phyloP scores from a whole-genome alignment of 495 filamentous ascomycete genomes.

The Hypomontagnella monticulosa region DNA sequence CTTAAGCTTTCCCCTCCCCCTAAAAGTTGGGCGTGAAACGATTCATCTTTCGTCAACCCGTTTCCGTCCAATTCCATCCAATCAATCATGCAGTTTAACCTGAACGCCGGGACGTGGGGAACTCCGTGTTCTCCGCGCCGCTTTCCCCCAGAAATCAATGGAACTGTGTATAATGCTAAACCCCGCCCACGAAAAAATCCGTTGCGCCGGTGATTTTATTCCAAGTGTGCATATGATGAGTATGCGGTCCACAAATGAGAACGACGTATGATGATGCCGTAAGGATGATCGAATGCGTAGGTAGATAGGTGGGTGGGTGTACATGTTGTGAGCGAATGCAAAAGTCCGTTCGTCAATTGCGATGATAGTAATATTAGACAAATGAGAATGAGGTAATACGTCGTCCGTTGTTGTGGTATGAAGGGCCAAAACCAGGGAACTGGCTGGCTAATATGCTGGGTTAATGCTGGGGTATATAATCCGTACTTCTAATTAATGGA shows the following conservation, averaged over 20 bases:
- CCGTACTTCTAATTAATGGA: conserved; percentile 33
- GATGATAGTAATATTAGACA: conserved; percentile 33
- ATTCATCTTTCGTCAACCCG: conserved; percentile 36
- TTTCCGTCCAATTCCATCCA: conserved; percentile 23
- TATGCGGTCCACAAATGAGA: conserved; percentile 40
- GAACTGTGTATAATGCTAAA: conserved; percentile 43
- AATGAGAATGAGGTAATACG: conserved; percentile 39
- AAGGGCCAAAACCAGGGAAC: neutral
- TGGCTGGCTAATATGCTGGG: conserved; percentile 24
- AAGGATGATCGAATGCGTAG: conserved; percentile 14
- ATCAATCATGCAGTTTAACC: conserved; percentile 42
- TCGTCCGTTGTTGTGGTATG: conserved; percentile 25
- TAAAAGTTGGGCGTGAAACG: conserved; percentile 13
- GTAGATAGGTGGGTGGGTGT: conserved; percentile 33
- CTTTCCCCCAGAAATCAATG: conserved; percentile 12
- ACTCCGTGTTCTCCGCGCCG: conserved; percentile 29
- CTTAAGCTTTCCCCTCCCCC: neutral
- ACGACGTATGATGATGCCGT: conserved; percentile 22
- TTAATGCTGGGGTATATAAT: conserved; percentile 40
- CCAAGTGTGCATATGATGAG: conserved; percentile 14
- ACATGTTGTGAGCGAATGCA: conserved; percentile 17
- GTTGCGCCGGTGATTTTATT: conserved; percentile 42
- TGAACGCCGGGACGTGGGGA: conserved; percentile 43
- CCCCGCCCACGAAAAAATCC: conserved; percentile 24
- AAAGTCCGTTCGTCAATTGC: conserved; percentile 8